phyloP scores from a whole-genome alignment of 2,329 filamentous ascomycete genomes.

The Beauveria australis region DNA sequence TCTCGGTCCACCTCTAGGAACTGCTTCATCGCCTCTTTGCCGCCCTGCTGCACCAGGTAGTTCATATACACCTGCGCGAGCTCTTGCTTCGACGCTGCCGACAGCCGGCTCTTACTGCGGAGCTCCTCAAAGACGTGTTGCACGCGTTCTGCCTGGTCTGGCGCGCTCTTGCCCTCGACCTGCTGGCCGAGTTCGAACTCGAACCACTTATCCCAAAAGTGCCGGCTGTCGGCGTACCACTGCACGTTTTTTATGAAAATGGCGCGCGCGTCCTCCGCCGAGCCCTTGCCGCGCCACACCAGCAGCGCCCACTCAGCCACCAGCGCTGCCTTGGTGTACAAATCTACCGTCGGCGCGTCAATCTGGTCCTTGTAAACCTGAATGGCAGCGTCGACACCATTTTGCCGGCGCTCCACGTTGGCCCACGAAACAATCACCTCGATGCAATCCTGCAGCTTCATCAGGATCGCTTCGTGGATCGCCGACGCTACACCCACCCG shows the following conservation, averaged over 20 bases:
- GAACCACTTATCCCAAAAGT: slow-evolving; percentile 88
- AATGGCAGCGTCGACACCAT: slow-evolving; percentile 76
- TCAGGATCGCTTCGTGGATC: slow-evolving; percentile 74
- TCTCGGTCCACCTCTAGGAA: slow-evolving; percentile 78
- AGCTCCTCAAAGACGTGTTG: slow-evolving; percentile 73
- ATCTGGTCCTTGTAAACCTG: slow-evolving; percentile 76
- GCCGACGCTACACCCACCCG: slow-evolving; percentile 71
- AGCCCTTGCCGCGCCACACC: slow-evolving; percentile 80
- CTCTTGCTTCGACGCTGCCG: slow-evolving; percentile 59
- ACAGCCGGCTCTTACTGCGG: slow-evolving; percentile 62
- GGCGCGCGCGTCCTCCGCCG: slow-evolving; percentile 69
- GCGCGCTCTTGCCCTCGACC: slow-evolving; percentile 54
- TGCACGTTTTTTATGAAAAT: slow-evolving; percentile 77
- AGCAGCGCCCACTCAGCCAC: slow-evolving; percentile 83
- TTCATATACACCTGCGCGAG: slow-evolving; percentile 71
- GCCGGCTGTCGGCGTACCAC: slow-evolving; percentile 74
- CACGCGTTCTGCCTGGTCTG: slow-evolving; percentile 62
- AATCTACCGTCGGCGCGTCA: slow-evolving; percentile 60
- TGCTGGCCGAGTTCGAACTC: slow-evolving; percentile 83
- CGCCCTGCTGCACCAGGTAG: slow-evolving; percentile 76
- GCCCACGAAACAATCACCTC: slow-evolving; percentile 85
- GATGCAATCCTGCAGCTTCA: slow-evolving; percentile 68
- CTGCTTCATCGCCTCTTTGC: slow-evolving; percentile 75
- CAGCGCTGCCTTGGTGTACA: slow-evolving; percentile 76
- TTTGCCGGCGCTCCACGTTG: slow-evolving; percentile 76